Base-by-base conservation (phyloP, 176 grass and related monocot genomes). In the Cenchrus americanus region DNA sequence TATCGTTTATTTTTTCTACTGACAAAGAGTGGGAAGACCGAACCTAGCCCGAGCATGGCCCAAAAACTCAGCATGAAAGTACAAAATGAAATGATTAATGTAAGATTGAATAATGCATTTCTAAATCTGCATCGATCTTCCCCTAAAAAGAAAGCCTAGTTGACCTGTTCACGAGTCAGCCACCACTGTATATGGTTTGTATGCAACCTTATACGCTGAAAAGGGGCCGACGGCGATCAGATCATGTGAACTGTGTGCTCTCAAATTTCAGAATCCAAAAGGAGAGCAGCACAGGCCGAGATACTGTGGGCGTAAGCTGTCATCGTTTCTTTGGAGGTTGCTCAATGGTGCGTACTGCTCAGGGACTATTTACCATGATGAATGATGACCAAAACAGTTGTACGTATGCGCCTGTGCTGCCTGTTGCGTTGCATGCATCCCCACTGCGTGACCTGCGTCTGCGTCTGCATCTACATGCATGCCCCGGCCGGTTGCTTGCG, bases 331-430 rank as follows among this genome's bases (percentile, higher is more conserved):
- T 61, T 52, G 77, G 71, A 70, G 54, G 71, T 34, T 44, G 43
- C 8, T 37, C 34, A 37, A 37, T 37, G 34, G 34, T 53, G 62
- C 27, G n/a, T 27, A 58, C 17, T 18, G 63, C 44, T 32, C 62
- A n/a, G 53, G 37, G 70, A 81, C 87, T 82, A 50, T 89, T 89
- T 82, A 82, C 72, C 65, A 89, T 89, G 78, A 86, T 78, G 83
- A 22, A 86, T 89, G 78, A 86, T 78, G 83, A 22, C 26, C 72
- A 32, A 52, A 62, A 48, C 78, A 81, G 71, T 71, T 57, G 77
- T 81, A 85, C 82, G 82, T 75, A 81, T 53, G 22, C 70, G 53
- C 4, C 49, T 84, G 81, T 79, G 57, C 44, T 37, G 19, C 26
- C 52, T 69, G 47, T 62, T 24, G 14, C 26, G 54, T 70, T 41